Evolutionary conservation across 805 yeast genomes (phyloP), one percentile per base, ranked within the genome.

Genomic region (Metschnikowia matae): DNA sequence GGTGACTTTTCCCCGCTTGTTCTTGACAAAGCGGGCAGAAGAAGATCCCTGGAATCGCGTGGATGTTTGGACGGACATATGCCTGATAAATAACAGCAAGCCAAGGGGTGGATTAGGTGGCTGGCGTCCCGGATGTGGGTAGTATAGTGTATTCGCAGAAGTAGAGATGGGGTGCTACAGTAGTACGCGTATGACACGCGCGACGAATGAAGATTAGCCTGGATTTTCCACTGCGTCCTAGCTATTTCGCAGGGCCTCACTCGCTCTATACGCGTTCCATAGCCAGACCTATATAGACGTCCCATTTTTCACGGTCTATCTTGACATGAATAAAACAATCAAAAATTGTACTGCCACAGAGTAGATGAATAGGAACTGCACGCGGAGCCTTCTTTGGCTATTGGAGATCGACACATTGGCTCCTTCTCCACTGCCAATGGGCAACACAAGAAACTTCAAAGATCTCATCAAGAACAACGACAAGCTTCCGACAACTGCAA

Each of bases 311-410:
- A 26, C 10, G 10, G 10, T 13, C 34, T 44, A 57, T 17, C 60
- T 52, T 4, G 60, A 57, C 81, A 91, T 82, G 52, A 85, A 70
- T 84, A 92, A 84, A 72, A 90, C 82, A 48, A 89, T 71, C 17
- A 82, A 62, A 20, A 87, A 79, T 71, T 92, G 98, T 62, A 90
- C 76, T 14, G 87, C 75, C 60, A 89, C 89, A 7, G 96, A 84
- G 67, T 92, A 92, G 39, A 86, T 74, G 61, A 92, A 90, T 55
- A 92, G 72, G 64, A 87, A 92, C 62, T 92, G 96, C 52, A 94
- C 85, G 57, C 97, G 81, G 53, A 87, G 80, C 66, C 88, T 85
- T 55, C 89, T 80, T 52, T 85, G 86, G 23, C 81, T 81, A 40
- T 82, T 77, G 50, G 85, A 80, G 48, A 88, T 78, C 38, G 80